These are phyloP conservation scores for Rhodomyrtus psidioides DNA, from an alignment of 441 rosid genomes.

Conservation along the genomic window DNA sequence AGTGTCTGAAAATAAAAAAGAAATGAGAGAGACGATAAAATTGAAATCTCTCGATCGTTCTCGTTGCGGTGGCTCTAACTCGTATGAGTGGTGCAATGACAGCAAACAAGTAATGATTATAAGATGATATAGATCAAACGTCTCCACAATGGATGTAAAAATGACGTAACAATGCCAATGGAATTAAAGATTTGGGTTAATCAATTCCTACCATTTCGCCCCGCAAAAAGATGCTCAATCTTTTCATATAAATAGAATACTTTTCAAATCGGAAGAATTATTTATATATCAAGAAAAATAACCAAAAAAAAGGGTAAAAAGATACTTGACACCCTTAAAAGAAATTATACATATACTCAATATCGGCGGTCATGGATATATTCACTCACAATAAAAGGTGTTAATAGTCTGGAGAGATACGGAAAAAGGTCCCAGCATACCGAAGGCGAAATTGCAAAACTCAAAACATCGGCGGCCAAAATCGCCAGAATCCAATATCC, in stretches of 20 bases:
- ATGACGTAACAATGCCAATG: neutral
- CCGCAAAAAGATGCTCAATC: neutral
- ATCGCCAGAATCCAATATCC: neutral
- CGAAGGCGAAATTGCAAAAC: neutral
- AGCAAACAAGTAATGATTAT: neutral
- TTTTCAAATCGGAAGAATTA: neutral
- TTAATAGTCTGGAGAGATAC: neutral
- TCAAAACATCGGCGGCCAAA: neutral
- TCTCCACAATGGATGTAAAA: neutral
- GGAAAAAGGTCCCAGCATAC: neutral
- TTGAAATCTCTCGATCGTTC: neutral
- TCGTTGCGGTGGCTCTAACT: fast-evolving
- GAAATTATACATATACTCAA: neutral
- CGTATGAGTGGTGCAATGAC: neutral
- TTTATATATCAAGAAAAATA: neutral
- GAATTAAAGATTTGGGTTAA: neutral
- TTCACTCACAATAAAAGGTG: neutral
- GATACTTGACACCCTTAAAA: neutral
- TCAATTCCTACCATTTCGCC: neutral
- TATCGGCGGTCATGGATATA: neutral
- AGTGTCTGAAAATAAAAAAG: too few species aligned
- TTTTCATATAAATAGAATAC: neutral
- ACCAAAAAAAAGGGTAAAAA: neutral
- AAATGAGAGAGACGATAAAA: too few species aligned
- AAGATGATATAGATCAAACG: neutral